Evolutionary conservation across 768 basidiomycete species (phyloP).

Genomic region (Tricholoma furcatifolium): DNA sequence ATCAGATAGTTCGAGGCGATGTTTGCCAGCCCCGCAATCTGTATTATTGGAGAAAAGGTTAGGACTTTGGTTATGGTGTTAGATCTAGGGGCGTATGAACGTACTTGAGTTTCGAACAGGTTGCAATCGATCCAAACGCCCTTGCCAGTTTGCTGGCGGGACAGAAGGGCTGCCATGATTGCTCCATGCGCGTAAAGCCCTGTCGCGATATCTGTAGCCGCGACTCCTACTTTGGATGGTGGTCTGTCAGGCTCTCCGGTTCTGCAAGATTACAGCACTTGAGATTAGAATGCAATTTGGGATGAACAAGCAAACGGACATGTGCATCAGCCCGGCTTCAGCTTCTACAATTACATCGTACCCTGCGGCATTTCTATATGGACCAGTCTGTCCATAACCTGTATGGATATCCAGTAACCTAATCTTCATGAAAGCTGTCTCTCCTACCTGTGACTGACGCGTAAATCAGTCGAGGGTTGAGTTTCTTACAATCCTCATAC

Average conservation of each 20-base stretch:
- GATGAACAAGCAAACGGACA: conserved; percentile 46
- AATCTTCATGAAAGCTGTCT: not conserved
- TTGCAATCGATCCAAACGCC: conserved; percentile 93
- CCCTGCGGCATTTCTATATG: conserved; percentile 78
- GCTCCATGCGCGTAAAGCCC: conserved; percentile 91
- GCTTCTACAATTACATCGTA: conserved; percentile 88
- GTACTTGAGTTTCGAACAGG: conserved; percentile 87
- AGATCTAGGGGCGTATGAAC: conserved; percentile 8
- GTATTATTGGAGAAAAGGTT: conserved; percentile 1
- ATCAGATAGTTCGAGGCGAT: conserved; percentile 94
- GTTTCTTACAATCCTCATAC: conserved; percentile 73
- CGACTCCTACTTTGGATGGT: conserved; percentile 94
- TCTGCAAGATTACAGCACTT: conserved; percentile 31
- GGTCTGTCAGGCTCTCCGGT: conserved; percentile 87
- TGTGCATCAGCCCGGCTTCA: conserved; percentile 94
- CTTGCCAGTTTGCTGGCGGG: conserved; percentile 78
- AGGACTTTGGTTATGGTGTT: not conserved
- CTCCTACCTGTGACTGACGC: conserved; percentile 80
- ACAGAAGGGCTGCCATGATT: conserved; percentile 86
- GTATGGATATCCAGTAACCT: not conserved
- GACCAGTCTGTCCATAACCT: conserved; percentile 77
- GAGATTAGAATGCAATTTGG: conserved; percentile 8
- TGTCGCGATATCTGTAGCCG: conserved; percentile 86
- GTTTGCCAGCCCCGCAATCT: conserved; percentile 91
- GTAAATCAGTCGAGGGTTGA: conserved; percentile 84